Evolutionary conservation across 352 stramenopile species (phyloP).

Genomic region (Phytophthora podocarpi): DNA sequence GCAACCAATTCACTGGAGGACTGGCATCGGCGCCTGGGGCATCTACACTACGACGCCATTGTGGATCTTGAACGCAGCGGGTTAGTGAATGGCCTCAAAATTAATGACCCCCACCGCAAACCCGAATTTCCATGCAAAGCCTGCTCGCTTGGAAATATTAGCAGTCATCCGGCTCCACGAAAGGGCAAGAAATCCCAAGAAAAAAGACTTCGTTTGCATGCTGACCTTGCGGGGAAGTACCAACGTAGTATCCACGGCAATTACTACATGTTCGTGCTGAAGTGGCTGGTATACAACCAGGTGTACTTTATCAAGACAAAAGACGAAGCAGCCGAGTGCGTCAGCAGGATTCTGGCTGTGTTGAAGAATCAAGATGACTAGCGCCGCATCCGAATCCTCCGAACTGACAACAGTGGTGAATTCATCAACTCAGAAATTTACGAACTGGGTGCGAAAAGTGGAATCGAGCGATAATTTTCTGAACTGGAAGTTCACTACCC

Average conservation of each 20-base stretch:
- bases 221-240: neutral
- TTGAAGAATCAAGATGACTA: neutral
- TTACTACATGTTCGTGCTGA: neutral
- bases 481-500: slow-evolving; percentile 12
- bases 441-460: neutral
- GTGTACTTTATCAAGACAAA: slow-evolving; percentile 12
- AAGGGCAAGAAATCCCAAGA: no score
- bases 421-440: slow-evolving; percentile 2
- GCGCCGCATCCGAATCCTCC: neutral
- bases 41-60: slow-evolving; percentile 1
- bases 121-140: no score
- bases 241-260: slow-evolving; percentile 6
- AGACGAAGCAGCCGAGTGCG: neutral
- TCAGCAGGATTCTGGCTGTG: neutral
- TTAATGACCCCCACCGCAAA: no score
- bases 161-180: neutral
- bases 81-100: neutral
- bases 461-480: neutral
- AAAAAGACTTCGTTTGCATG: slow-evolving; percentile 16
- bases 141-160: no score
- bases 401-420: slow-evolving; percentile 9
- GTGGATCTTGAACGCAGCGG: neutral
- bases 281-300: slow-evolving; percentile 7
- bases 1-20: slow-evolving; percentile 6
- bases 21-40: neutral